These are phyloP conservation scores for Cronartium quercuum DNA, from an alignment of 1,284 basidiomycete genomes.

Conservation along the genomic window DNA sequence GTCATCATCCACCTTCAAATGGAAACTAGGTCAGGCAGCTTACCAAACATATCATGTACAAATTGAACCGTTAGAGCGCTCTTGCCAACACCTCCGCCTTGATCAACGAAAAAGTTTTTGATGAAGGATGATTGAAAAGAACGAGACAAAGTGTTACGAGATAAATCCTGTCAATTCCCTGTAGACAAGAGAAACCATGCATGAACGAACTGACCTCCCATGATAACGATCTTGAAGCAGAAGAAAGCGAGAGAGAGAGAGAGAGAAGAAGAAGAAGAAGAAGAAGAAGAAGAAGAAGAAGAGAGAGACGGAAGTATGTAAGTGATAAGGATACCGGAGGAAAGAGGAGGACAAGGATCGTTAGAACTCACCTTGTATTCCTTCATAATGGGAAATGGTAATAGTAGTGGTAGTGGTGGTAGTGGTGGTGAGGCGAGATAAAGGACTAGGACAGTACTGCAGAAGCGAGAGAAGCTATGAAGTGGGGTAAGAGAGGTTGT, in stretches of 20 bases:
- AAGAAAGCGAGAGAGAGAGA: not conserved
- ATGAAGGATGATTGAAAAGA: not conserved
- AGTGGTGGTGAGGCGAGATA: not conserved
- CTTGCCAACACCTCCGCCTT: conserved; percentile 61
- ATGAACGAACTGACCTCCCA: conserved; percentile 29
- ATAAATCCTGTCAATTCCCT: not conserved
- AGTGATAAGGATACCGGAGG: not conserved
- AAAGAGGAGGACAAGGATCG: not conserved
- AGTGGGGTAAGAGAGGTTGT: not conserved
- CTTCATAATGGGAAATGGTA: conserved; percentile 1
- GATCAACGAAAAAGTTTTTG: not conserved
- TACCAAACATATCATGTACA: conserved; percentile 65
- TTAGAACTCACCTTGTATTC: conserved; percentile 7
- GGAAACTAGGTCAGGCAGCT: conserved; percentile 57
- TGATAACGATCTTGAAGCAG: conserved; percentile 31
- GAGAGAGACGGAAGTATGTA: not conserved
- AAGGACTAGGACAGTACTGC: not conserved
- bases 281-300: not conserved
- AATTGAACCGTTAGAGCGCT: conserved; percentile 67
- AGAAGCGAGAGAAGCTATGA: not conserved
- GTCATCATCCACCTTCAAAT: conserved; percentile 53
- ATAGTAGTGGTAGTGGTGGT: not conserved
- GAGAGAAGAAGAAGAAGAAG: not conserved
- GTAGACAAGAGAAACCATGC: not conserved
- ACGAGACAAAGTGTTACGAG: too few species aligned